Percentiles rank a stretch among this genome's conserved stretches.
Evolutionary conservation across 495 filamentous ascomycete genomes (phyloP).

Genomic region (Chaetomium cochliodes): DNA sequence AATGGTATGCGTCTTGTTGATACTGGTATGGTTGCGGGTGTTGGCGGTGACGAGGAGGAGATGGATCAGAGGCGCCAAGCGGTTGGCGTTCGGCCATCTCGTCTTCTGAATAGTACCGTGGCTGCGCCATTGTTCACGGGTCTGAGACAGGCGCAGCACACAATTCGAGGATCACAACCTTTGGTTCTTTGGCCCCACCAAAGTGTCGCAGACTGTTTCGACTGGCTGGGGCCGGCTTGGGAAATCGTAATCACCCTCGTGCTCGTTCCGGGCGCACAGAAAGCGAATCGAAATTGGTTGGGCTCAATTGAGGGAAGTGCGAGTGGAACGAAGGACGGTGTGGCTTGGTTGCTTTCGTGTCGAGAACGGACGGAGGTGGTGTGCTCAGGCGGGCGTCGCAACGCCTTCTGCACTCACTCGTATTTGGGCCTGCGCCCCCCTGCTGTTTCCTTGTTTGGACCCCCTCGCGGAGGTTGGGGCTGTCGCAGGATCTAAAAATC

Average conservation of each 20-base stretch:
- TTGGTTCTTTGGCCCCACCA: conserved; percentile 9
- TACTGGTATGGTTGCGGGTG: conserved; percentile 24
- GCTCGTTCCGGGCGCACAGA: not conserved
- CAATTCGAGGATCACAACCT: conserved; percentile 5
- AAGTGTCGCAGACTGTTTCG: conserved; percentile 18
- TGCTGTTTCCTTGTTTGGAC: not conserved
- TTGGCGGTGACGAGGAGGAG: conserved; percentile 24
- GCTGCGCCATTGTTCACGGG: conserved; percentile 29
- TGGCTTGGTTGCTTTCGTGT: conserved; percentile 14
- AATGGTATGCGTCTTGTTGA: conserved; percentile 27
- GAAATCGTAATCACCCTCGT: not conserved
- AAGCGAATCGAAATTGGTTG: not conserved
- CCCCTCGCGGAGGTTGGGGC: conserved; percentile 8
- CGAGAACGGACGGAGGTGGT: not conserved
- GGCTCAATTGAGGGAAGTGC: conserved; percentile 4
- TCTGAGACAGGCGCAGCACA: conserved; percentile 17
- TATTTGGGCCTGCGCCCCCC: conserved; percentile 23
- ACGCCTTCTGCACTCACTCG: conserved; percentile 6
- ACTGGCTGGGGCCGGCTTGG: not conserved
- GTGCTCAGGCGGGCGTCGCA: conserved; percentile 7
- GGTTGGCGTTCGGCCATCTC: conserved; percentile 42
- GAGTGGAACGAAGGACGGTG: not conserved
- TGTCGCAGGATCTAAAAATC: conserved; percentile 13
- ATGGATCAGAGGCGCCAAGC: conserved; percentile 30
- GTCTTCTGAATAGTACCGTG: conserved; percentile 35